These are phyloP conservation scores for Gypsophila paniculata DNA, from an alignment of 179 eudicot genomes.

Conservation along the genomic window DNA sequence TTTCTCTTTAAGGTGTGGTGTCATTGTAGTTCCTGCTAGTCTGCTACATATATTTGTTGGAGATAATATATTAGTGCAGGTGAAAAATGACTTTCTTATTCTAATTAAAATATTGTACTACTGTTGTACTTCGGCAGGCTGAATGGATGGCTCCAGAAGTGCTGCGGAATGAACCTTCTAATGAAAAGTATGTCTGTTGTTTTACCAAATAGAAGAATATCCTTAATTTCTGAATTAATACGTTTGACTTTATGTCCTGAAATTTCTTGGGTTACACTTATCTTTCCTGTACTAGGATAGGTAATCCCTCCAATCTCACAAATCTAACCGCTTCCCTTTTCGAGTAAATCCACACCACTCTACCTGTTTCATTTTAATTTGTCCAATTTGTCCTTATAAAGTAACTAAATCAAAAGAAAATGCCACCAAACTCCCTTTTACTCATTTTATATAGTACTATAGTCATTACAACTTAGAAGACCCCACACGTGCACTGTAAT, in stretches of 20 bases:
- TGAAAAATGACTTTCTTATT: neutral
- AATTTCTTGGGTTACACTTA: neutral
- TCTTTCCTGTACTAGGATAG: neutral
- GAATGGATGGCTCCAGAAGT: slow-evolving; percentile 96
- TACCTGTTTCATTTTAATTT: neutral
- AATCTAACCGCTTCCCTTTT: too few relatives aligned
- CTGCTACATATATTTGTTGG: neutral
- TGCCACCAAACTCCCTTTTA: neutral
- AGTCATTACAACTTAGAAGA: neutral
- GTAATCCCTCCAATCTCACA: too few relatives aligned
- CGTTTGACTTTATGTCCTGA: neutral
- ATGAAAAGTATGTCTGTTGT: slow-evolving; percentile 57
- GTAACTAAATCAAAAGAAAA: neutral
- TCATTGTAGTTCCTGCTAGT: neutral
- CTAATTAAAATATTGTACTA: neutral
- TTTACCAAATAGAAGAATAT: neutral
- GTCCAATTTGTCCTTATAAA: neutral
- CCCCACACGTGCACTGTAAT: neutral
- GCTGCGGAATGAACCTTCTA: slow-evolving; percentile 70
- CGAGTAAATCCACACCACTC: neutral
- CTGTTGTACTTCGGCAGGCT: slow-evolving; percentile 43
- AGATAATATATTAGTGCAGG: neutral
- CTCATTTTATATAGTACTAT: neutral
- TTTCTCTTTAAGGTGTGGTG: neutral
- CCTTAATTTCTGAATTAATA: neutral